Percentiles rank a stretch among this genome's conserved stretches.
phyloP scores from a whole-genome alignment of 2,329 filamentous ascomycete genomes.

The Arthroderma sp. region DNA sequence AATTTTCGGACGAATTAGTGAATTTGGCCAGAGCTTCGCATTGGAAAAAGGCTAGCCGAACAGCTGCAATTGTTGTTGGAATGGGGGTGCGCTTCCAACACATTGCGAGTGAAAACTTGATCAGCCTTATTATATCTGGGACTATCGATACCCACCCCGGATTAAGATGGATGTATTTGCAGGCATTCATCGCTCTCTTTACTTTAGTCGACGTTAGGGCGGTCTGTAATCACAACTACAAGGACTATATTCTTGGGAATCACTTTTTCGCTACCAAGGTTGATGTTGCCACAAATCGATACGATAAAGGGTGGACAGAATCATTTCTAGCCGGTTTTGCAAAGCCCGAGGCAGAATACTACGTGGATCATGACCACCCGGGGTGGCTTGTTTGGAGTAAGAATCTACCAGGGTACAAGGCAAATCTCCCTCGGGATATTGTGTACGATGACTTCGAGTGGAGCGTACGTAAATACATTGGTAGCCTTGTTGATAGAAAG shows the following conservation, averaged over 20 bases:
- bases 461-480: conserved; percentile 63
- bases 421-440: conserved; percentile 52
- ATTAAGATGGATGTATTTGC: conserved; percentile 65
- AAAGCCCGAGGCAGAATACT: conserved; percentile 67
- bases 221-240: conserved; percentile 72
- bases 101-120: conserved; percentile 66
- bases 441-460: conserved; percentile 72
- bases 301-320: conserved; percentile 65
- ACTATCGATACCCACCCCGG: conserved; percentile 85
- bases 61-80: conserved; percentile 80
- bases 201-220: conserved; percentile 79
- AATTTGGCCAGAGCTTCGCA: conserved; percentile 66
- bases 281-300: conserved; percentile 55
- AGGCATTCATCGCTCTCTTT: conserved; percentile 66
- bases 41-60: conserved; percentile 90
- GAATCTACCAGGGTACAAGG: conserved; percentile 64
- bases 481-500: conserved; percentile 60
- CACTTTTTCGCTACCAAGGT: conserved; percentile 68
- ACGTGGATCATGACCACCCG: conserved; percentile 80
- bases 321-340: conserved; percentile 68
- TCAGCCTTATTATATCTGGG: conserved; percentile 69
- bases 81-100: conserved; percentile 84
- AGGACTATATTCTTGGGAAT: conserved; percentile 70
- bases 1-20: conserved; percentile 68
- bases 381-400: conserved; percentile 96